Conservation (phyloP, 2,329 filamentous ascomycete genomes). For the Fusarium nodosum region DNA sequence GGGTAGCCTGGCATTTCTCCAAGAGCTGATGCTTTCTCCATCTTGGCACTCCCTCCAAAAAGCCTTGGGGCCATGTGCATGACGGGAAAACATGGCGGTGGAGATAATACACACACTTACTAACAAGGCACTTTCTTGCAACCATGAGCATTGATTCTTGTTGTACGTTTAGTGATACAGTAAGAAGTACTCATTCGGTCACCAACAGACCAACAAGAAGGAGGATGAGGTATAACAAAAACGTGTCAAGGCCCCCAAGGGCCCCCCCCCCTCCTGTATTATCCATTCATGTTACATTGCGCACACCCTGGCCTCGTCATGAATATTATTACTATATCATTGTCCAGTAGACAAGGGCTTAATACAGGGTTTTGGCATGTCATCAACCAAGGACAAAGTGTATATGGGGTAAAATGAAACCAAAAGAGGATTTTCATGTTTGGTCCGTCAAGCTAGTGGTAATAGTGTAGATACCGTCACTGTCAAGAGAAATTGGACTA, state of each 20-base stretch:
- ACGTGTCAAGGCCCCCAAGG: not conserved
- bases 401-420: conserved; percentile 33
- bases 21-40: conserved; percentile 11
- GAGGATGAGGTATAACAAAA: not conserved
- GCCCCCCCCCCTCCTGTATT: not conserved
- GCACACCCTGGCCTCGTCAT: conserved; percentile 14
- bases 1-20: conserved; percentile 3
- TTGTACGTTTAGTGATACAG: not conserved
- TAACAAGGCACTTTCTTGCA: not conserved
- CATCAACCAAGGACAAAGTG: conserved; percentile 27
- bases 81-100: conserved; percentile 28
- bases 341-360: conserved; percentile 20
- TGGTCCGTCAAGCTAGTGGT: not conserved
- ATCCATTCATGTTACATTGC: not conserved
- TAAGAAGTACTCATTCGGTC: not conserved
- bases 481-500: not conserved
- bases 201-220: not conserved
- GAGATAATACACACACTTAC: conserved; percentile 8
- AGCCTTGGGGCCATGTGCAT: conserved; percentile 17
- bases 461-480: conserved; percentile 5
- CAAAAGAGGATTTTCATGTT: conserved; percentile 17
- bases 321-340: not conserved
- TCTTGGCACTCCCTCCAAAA: conserved; percentile 16
- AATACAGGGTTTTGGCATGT: conserved; percentile 30
- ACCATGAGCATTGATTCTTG: not conserved